Evolutionary conservation across 1,139 yeast genomes (phyloP).

Genomic region (Komagataea norvegica): DNA sequence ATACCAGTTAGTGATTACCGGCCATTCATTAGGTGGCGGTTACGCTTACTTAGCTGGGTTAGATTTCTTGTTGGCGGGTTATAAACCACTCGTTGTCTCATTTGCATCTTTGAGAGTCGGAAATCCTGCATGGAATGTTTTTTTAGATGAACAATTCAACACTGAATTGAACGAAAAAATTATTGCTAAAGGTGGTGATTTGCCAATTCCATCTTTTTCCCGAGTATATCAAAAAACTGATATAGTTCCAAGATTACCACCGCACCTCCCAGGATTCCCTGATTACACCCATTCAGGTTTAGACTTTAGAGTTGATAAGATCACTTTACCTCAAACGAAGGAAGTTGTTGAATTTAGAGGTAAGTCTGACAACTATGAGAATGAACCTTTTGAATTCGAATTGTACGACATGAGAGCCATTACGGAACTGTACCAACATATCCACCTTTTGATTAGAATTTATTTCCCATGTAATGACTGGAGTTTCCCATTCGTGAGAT

Average conservation of each 20-base stretch:
- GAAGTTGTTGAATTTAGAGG: slow-evolving; percentile 35
- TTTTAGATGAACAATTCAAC: slow-evolving; percentile 47
- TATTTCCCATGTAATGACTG: slow-evolving; percentile 21
- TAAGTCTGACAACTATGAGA: slow-evolving; percentile 15
- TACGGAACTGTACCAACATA: slow-evolving; percentile 17
- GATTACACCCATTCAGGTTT: slow-evolving; percentile 45
- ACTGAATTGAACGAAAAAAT: slow-evolving; percentile 28
- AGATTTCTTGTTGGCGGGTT: slow-evolving; percentile 50
- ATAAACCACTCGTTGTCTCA: slow-evolving; percentile 48
- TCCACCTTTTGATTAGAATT: slow-evolving; percentile 16
- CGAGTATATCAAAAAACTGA: slow-evolving; percentile 57
- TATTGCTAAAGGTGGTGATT: slow-evolving; percentile 30
- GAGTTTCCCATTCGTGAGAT: background rate
- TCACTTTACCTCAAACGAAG: slow-evolving; percentile 42
- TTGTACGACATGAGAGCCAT: slow-evolving; percentile 9
- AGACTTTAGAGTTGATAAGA: slow-evolving; percentile 42
- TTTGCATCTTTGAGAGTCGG: slow-evolving; percentile 64
- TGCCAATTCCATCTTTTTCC: slow-evolving; percentile 32
- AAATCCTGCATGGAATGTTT: slow-evolving; percentile 43
- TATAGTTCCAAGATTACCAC: slow-evolving; percentile 55
- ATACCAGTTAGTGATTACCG: slow-evolving; percentile 49
- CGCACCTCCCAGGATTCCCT: slow-evolving; percentile 28
- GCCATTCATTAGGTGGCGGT: slow-evolving; percentile 77
- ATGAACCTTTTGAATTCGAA: slow-evolving; percentile 10
- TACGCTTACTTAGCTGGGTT: slow-evolving; percentile 56